Evolutionary conservation across 495 filamentous ascomycete species (phyloP).

Genomic region (Geopyxis carbonaria): DNA sequence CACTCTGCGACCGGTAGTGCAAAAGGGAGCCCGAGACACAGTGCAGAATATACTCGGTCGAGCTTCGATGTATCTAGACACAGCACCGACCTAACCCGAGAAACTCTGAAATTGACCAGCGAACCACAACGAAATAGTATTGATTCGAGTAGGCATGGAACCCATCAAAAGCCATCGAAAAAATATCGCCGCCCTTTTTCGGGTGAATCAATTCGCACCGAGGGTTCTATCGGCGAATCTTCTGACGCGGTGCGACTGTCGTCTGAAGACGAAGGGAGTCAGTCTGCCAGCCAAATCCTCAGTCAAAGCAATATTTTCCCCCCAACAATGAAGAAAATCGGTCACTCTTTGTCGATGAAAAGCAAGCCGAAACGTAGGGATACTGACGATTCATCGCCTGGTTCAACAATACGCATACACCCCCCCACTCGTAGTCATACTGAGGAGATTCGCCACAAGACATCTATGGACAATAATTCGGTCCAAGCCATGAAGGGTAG

Average conservation of each 20-base stretch:
- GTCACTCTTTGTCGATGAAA: slow-evolving; percentile 1
- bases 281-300: slow-evolving; percentile 78
- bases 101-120: slow-evolving; percentile 24
- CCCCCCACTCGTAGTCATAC: slow-evolving; percentile 5
- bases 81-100: slow-evolving; percentile 34
- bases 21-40: slow-evolving; percentile 30
- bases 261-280: slow-evolving; percentile 13
- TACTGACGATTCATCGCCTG: background rate
- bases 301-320: slow-evolving; percentile 75
- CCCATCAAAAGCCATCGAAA: slow-evolving; percentile 25
- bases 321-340: slow-evolving; percentile 42
- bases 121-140: slow-evolving; percentile 37
- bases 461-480: background rate
- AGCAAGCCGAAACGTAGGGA: background rate
- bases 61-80: slow-evolving; percentile 36
- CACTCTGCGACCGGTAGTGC: slow-evolving; percentile 27
- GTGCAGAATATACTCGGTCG: slow-evolving; percentile 31
- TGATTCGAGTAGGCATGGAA: slow-evolving; percentile 36
- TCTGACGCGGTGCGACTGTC: slow-evolving; percentile 30
- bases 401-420: slow-evolving; percentile 4
- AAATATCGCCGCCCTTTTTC: slow-evolving; percentile 45
- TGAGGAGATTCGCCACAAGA: background rate
- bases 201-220: slow-evolving; percentile 53
- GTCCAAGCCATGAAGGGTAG: slow-evolving; percentile 1
- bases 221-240: slow-evolving; percentile 47